phyloP scores from a whole-genome alignment of 192 early-diverging fungal species.

The Backusella westeae region DNA sequence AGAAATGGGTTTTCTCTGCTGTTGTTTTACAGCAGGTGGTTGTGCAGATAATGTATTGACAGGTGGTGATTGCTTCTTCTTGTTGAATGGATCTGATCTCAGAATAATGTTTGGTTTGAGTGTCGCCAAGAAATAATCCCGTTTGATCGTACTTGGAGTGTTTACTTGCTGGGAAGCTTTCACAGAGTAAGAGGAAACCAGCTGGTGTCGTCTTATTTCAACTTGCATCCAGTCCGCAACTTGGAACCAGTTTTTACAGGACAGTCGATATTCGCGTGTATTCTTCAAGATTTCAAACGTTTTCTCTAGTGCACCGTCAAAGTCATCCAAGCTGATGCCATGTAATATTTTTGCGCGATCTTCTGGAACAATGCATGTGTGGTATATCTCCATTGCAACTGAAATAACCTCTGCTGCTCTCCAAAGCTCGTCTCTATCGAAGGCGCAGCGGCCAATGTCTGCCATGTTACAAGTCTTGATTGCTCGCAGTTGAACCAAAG shows the following conservation, averaged over 20 bases:
- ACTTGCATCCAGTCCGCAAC: slow-evolving; percentile 34
- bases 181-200: slow-evolving; percentile 5
- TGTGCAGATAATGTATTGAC: not conserved
- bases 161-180: not conserved
- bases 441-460: slow-evolving; percentile 21
- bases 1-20: slow-evolving; percentile 6
- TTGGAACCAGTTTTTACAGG: slow-evolving; percentile 25
- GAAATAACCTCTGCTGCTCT: slow-evolving; percentile 32
- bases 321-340: slow-evolving; percentile 19
- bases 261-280: slow-evolving; percentile 26
- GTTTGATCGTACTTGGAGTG: not conserved
- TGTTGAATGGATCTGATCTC: not conserved
- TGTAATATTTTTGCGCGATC: slow-evolving; percentile 19
- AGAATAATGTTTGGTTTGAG: slow-evolving; percentile 10
- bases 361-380: not conserved
- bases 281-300: slow-evolving; percentile 19
- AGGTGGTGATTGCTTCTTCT: not conserved
- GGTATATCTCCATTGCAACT: slow-evolving; percentile 22
- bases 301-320: slow-evolving; percentile 17
- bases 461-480: slow-evolving; percentile 17
- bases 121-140: slow-evolving; percentile 9
- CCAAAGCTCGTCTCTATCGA: slow-evolving; percentile 40
- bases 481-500: slow-evolving; percentile 22
- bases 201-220: slow-evolving; percentile 24
- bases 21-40: slow-evolving; percentile 7